Percentiles rank a stretch among this genome's conserved stretches.
These are phyloP conservation scores for Leccinum fibrillosum DNA, from an alignment of 768 basidiomycete genomes.

Conservation along the genomic window DNA sequence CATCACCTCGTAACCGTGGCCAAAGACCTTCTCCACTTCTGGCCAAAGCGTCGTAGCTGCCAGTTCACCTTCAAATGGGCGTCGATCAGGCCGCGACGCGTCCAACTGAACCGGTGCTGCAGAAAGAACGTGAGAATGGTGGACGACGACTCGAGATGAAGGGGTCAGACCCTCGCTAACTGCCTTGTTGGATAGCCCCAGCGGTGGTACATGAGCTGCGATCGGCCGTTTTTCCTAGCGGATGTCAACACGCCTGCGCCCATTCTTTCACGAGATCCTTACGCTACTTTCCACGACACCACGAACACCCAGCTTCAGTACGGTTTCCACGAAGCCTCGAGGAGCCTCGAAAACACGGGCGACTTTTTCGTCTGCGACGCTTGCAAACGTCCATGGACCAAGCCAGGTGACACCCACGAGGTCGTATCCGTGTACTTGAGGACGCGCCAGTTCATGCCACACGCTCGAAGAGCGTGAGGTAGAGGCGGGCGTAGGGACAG, in stretches of 20 bases:
- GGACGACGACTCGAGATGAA: neutral
- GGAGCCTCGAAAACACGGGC: slow-evolving; percentile 92
- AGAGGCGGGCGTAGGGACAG: slow-evolving; percentile 30
- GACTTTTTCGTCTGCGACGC: slow-evolving; percentile 96
- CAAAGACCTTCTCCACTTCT: slow-evolving; percentile 94
- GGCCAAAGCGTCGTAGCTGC: slow-evolving; percentile 91
- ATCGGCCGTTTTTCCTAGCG: slow-evolving; percentile 59
- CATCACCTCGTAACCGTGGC: slow-evolving; percentile 91
- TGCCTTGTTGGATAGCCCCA: slow-evolving; percentile 94
- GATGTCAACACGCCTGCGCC: neutral
- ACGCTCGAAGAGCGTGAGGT: slow-evolving; percentile 18
- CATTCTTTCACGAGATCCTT: slow-evolving; percentile 1
- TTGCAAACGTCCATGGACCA: slow-evolving; percentile 73
- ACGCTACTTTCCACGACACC: slow-evolving; percentile 52
- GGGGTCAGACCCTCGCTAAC: slow-evolving; percentile 54
- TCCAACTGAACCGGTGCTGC: slow-evolving; percentile 18
- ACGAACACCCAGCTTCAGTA: slow-evolving; percentile 50
- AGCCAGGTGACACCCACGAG: slow-evolving; percentile 78
- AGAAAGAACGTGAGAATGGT: neutral
- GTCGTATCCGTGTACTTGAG: slow-evolving; percentile 97
- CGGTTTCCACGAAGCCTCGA: slow-evolving; percentile 64
- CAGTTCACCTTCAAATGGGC: slow-evolving; percentile 91
- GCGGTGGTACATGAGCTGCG: slow-evolving; percentile 87
- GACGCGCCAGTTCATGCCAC: slow-evolving; percentile 90
- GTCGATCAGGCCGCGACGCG: slow-evolving; percentile 24